Evolutionary conservation across 768 basidiomycete genomes (phyloP).

Genomic region (Boletus eberwhitei): DNA sequence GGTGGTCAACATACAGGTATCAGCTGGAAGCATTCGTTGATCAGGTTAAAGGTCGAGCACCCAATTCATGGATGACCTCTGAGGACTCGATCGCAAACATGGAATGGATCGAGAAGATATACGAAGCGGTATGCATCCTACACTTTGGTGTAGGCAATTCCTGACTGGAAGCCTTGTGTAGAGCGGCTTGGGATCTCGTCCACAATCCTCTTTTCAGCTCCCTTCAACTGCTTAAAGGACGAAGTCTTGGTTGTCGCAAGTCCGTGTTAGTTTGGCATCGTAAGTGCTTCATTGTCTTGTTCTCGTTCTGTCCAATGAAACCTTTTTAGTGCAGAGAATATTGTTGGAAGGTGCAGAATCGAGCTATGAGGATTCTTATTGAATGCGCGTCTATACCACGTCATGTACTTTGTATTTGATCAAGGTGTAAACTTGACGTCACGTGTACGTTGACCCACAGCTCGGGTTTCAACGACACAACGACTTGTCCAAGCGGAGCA

Average conservation of each 20-base stretch:
- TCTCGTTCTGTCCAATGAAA: not conserved
- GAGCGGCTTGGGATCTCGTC: conserved; percentile 35
- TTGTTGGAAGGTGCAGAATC: not conserved
- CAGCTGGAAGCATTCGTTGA: conserved; percentile 68
- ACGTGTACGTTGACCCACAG: not conserved
- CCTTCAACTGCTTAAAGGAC: conserved; percentile 2
- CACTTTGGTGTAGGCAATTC: not conserved
- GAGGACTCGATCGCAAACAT: conserved; percentile 58
- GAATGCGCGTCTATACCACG: not conserved
- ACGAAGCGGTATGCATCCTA: conserved; percentile 40
- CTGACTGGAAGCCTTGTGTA: conserved; percentile 8
- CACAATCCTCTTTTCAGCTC: conserved; percentile 30
- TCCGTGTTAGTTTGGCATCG: not conserved
- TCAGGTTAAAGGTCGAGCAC: conserved; percentile 47
- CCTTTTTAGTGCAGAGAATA: not conserved
- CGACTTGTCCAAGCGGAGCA: not conserved
- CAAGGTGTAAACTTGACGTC: not conserved
- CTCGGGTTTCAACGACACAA: not conserved
- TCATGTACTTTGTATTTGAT: not conserved
- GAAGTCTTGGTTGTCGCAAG: not conserved
- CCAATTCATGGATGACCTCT: conserved; percentile 50
- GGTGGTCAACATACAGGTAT: conserved; percentile 55
- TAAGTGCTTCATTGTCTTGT: not conserved
- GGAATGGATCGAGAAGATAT: conserved; percentile 56
- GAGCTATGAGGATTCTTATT: not conserved